Evolutionary conservation across 140 eudicot genomes (phyloP), one percentile per base, ranked within the genome.

Genomic region (Flaveria floridana): DNA sequence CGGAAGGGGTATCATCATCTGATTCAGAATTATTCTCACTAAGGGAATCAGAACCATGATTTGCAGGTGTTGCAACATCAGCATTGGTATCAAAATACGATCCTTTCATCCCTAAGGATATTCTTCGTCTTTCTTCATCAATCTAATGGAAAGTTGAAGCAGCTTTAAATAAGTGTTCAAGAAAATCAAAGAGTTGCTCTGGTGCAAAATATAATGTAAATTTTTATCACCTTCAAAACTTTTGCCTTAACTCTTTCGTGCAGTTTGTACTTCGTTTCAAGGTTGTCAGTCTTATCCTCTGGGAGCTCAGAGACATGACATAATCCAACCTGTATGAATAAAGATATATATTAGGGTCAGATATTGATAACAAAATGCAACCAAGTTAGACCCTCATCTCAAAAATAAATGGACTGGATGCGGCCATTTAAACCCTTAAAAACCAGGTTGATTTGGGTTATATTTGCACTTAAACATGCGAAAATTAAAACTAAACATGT

Each of bases 291-390:
- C 46, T 62, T 86, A 68, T 90, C 97, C 79, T 88, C 97, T 6
- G 98, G 86, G 71, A 93, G 87, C 89, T 90, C 93, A 7, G 98
- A 90, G 15, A 88, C 72, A 73, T 93, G 98, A 80, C 98, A 93
- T 18, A 93, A 70, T 26, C 98, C 98, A 80, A 86, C 92, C 97
- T 91, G 78, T 47, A 16, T 39, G 71, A 63, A 46, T 30, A 34
- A 76, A 70, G 18, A 65, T 25, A 59, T 11, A 64, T 34, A 34
- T 34, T 1, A 34, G 41, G 8, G 46, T 23, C 50, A 65, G 26
- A 37, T 44, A 16, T 30, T 37, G 10, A 23, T 15, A 61, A 71
- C 25, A 23, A 37, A 61, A 39, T 26, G 67, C 59, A 71, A 21
- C 25, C 57, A 28, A 53, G 21, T n/a, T 16, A 44, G 47, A 26